Conservation (phyloP, 345 rosid genomes). For the Salix udensis region DNA sequence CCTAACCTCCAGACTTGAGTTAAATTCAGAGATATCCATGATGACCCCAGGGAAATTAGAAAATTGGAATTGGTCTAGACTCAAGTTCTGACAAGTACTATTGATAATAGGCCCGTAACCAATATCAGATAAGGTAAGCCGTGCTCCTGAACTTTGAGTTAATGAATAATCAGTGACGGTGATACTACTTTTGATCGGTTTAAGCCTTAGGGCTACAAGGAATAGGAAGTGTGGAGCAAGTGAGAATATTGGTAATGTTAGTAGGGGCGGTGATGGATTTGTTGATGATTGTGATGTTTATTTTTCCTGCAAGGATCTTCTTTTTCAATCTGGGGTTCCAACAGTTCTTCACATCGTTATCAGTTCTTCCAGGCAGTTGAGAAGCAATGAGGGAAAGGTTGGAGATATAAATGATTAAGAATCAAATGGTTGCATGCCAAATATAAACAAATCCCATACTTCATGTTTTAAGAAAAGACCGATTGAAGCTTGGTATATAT, state of each 20-base stretch:
- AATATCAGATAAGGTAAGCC: slow-evolving; percentile 14
- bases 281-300: slow-evolving; percentile 16
- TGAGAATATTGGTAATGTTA: slow-evolving; percentile 1
- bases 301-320: too few species aligned
- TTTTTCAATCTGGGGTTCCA: too few species aligned
- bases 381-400: too few species aligned
- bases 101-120: slow-evolving; percentile 9
- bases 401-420: too few species aligned
- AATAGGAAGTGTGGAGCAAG: neutral
- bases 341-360: too few species aligned
- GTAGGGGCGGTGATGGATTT: neutral
- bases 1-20: too few species aligned
- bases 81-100: slow-evolving; percentile 3
- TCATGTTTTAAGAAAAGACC: too few species aligned
- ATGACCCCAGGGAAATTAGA: slow-evolving; percentile 7
- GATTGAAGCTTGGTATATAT: too few species aligned
- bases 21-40: slow-evolving; percentile 4
- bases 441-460: too few species aligned
- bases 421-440: too few species aligned
- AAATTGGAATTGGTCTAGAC: slow-evolving; percentile 13
- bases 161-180: slow-evolving; percentile 32
- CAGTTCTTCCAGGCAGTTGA: too few species aligned
- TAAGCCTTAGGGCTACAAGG: slow-evolving; percentile 18
- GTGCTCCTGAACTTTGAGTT: slow-evolving; percentile 25
- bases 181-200: slow-evolving; percentile 1